Conservation (phyloP, 805 yeast species). For the Danielia oregonensis region DNA sequence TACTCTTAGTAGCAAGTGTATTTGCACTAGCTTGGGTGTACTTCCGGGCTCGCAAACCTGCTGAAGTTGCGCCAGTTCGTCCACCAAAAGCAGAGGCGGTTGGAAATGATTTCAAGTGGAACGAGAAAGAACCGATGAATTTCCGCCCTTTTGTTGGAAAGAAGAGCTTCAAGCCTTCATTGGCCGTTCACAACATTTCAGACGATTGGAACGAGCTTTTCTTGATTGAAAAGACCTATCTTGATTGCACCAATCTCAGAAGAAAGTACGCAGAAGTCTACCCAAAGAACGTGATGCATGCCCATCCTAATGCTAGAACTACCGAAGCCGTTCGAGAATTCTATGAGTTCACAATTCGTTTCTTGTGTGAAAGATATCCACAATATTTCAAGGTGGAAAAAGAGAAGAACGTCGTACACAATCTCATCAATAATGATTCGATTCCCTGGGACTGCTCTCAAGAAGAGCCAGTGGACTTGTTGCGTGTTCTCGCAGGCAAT, state of each 20-base stretch:
- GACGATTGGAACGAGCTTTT: conserved; percentile 52
- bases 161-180: conserved; percentile 30
- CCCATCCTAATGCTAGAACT: conserved; percentile 17
- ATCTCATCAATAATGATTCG: conserved; percentile 38
- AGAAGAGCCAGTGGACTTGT: conserved; percentile 18
- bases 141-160: conserved; percentile 36
- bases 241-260: conserved; percentile 40
- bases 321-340: conserved; percentile 44
- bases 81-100: conserved; percentile 6
- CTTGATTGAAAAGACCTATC: conserved; percentile 58
- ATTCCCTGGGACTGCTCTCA: conserved; percentile 25
- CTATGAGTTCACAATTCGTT: conserved; percentile 41
- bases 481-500: conserved; percentile 27
- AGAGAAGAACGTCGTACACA: conserved; percentile 22
- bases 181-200: conserved; percentile 30
- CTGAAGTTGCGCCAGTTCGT: no score
- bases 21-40: no score
- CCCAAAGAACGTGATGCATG: conserved; percentile 21
- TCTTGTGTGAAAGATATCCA: conserved; percentile 49
- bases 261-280: conserved; percentile 27
- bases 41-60: no score
- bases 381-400: conserved; percentile 39
- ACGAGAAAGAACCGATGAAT: conserved; percentile 46
- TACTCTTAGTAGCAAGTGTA: no score
- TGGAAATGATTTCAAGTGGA: conserved; percentile 10